Evolutionary conservation across 495 filamentous ascomycete species (phyloP), one percentile per base, ranked within the genome.

Genomic region (Choiromyces venosus): DNA sequence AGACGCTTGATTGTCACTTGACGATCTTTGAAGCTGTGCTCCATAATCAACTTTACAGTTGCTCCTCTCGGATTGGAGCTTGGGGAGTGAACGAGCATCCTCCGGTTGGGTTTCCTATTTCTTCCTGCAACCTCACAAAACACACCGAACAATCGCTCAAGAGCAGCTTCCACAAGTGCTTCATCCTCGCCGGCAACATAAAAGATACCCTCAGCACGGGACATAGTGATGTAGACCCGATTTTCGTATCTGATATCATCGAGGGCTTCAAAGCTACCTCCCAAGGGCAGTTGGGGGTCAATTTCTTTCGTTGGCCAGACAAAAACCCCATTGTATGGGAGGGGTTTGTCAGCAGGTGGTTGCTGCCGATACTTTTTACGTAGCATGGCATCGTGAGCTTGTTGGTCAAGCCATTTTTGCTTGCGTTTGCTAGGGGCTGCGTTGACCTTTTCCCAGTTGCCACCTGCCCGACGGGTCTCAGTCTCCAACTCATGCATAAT

Each of bases 231-330:
- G 40, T 77, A 81, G 40, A 81, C 79, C 40, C 75, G 65, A 29
- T 74, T 73, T 33, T 81, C 80, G 18, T 73, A 72, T 37, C 76
- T 72, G n/a, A 81, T 70, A 67, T 74, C 71, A 68, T 81, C 80
- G n/a, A 81, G 72, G 3, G 25, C 36, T 56, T 81, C 80, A 40
- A 74, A 72, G 29, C 69, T 72, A 65, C 25, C 18, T 14, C 80
- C 80, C 16, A 81, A 71, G 37, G 72, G 39, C 7, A 66, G n/a
- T 33, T 79, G 79, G 1, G 80, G 76, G 39, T 68, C 74, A 0
- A 66, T 42, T 38, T 73, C 73, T 18, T 79, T 70, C 35, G 46
- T 68, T 6, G 80, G 80, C 80, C 80, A 81, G 14, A 74, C 8
- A 68, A 81, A 81, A 18, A 82, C 19, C 5, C 73, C 75, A 70